These are phyloP conservation scores for Raddia distichophylla DNA, from an alignment of 176 grass and related monocot genomes.

Conservation along the genomic window DNA sequence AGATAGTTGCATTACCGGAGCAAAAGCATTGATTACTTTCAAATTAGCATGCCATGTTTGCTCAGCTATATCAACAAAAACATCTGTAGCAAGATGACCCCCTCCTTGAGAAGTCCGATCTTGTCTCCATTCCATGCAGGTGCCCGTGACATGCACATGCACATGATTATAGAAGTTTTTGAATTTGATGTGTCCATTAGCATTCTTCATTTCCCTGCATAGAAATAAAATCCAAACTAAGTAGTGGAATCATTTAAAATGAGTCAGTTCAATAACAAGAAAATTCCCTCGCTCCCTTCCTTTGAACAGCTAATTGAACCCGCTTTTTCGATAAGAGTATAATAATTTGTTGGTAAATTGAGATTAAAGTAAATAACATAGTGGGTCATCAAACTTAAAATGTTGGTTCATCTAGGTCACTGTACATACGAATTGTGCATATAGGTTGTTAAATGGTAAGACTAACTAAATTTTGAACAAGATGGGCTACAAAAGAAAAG, in stretches of 20 bases:
- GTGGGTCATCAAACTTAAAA: too few relatives aligned
- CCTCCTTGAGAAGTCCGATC: constrained; percentile 89
- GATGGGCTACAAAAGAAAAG: constrained; percentile 20
- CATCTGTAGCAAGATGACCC: constrained; percentile 85
- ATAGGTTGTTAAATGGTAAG: too few relatives aligned
- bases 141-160: constrained; percentile 76
- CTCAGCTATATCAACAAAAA: constrained; percentile 93
- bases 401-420: neutral
- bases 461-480: neutral
- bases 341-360: constrained; percentile 10
- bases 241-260: constrained; percentile 27
- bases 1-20: constrained; percentile 68
- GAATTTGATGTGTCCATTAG: constrained; percentile 75
- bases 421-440: neutral
- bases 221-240: constrained; percentile 30
- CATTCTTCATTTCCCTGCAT: constrained; percentile 84
- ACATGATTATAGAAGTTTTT: constrained; percentile 77
- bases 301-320: neutral
- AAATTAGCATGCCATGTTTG: constrained; percentile 98
- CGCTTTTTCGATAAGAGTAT: neutral
- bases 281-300: neutral
- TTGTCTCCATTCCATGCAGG: constrained; percentile 95
- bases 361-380: neutral
- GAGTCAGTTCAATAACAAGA: neutral
- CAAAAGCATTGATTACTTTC: constrained; percentile 76